Conservation (phyloP, 2,329 filamentous ascomycete genomes). For the Cladophialophora exuberans region DNA sequence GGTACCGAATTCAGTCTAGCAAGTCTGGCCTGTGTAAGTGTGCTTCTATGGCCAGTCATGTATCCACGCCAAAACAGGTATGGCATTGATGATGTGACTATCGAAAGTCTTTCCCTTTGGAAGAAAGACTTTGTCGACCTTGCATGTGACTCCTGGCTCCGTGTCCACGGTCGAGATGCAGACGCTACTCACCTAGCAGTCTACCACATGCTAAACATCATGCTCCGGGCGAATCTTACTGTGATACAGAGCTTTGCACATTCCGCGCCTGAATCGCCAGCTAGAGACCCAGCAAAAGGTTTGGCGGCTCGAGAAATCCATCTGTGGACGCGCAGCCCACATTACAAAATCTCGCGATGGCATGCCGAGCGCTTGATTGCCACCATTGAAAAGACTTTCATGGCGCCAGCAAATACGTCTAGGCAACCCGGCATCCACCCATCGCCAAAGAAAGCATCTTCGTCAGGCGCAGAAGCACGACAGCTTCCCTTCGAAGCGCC, state of each 20-base stretch:
- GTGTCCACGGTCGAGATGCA: neutral
- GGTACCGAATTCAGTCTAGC: neutral
- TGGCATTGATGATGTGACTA: neutral
- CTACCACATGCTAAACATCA: slow-evolving; percentile 25
- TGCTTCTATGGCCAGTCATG: neutral
- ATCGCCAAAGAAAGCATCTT: neutral
- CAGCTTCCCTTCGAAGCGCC: slow-evolving; percentile 12
- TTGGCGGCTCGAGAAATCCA: slow-evolving; percentile 4
- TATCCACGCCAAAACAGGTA: neutral
- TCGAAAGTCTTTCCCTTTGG: neutral
- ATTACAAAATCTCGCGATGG: slow-evolving; percentile 20
- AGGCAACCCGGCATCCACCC: neutral
- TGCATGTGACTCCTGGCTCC: slow-evolving; percentile 17
- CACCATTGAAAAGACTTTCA: slow-evolving; percentile 9
- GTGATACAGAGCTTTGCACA: slow-evolving; percentile 21
- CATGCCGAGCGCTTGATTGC: slow-evolving; percentile 18
- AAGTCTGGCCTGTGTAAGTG: neutral
- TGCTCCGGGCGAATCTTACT: slow-evolving; percentile 20
- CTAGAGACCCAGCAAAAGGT: slow-evolving; percentile 12
- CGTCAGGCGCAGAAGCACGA: slow-evolving; percentile 5
- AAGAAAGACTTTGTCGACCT: slow-evolving; percentile 12
- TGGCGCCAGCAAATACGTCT: neutral
- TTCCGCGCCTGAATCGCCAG: slow-evolving; percentile 8
- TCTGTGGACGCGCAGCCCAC: slow-evolving; percentile 9
- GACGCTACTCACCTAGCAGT: slow-evolving; percentile 3